Evolutionary conservation across 108 stramenopile species (phyloP).

Genomic region (Asterionellopsis glacialis): DNA sequence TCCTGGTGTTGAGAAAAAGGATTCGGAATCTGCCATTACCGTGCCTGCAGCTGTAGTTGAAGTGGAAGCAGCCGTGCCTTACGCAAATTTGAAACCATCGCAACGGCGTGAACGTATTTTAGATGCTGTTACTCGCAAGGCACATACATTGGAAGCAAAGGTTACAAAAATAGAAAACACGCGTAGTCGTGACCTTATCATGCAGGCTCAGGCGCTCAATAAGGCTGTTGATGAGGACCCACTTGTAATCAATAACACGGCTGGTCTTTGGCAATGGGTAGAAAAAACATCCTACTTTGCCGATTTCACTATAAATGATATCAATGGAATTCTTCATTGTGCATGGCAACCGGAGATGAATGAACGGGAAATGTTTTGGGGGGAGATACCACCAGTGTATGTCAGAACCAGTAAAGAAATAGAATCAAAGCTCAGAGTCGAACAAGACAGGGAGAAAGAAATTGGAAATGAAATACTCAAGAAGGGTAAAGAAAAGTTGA

Average conservation of each 20-base stretch:
- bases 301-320: constrained; percentile 1
- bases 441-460: too few relatives aligned
- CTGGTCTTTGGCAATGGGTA: constrained; percentile 11
- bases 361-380: not conserved
- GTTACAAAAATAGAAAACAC: not conserved
- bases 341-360: not conserved
- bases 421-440: not conserved
- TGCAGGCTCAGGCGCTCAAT: not conserved
- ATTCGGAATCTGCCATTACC: not conserved
- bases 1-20: not conserved
- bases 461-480: too few relatives aligned
- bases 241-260: not conserved
- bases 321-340: not conserved
- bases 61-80: constrained; percentile 14
- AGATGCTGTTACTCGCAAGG: constrained; percentile 20
- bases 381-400: not conserved
- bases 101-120: constrained; percentile 27
- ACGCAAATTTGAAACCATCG: constrained; percentile 22
- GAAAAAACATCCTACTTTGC: constrained; percentile 1
- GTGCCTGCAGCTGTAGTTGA: not conserved
- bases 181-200: not conserved
- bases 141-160: constrained; percentile 14
- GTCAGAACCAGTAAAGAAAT: not conserved
- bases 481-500: too few relatives aligned
- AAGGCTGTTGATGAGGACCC: constrained; percentile 11